phyloP scores from a whole-genome alignment of 768 basidiomycete species.

The Leucocoprinus birnbaumii region DNA sequence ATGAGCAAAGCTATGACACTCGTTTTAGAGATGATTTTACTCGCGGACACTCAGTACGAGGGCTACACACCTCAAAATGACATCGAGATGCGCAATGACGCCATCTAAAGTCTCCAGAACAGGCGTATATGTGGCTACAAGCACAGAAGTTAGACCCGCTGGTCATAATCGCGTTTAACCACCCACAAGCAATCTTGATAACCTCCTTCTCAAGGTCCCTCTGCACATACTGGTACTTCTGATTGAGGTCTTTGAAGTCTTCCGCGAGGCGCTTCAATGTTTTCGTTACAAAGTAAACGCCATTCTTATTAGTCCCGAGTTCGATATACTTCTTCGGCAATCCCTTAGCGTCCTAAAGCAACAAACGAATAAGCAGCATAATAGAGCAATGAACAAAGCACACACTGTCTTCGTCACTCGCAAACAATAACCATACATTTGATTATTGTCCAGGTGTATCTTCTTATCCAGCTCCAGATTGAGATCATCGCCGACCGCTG shows the following conservation, averaged over 20 bases:
- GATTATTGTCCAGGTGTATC: constrained; percentile 90
- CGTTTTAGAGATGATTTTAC: background rate
- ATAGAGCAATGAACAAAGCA: constrained; percentile 1
- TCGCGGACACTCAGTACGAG: background rate
- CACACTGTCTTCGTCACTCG: constrained; percentile 86
- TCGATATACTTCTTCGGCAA: constrained; percentile 78
- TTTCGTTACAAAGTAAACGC: constrained; percentile 85
- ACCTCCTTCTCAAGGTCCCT: constrained; percentile 87
- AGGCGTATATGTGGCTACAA: constrained; percentile 86
- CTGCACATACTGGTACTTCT: constrained; percentile 75
- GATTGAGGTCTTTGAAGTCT: constrained; percentile 65
- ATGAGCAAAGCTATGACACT: constrained; percentile 72
- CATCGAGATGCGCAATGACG: constrained; percentile 87
- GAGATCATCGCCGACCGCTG: constrained; percentile 62
- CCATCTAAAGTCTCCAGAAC: constrained; percentile 83
- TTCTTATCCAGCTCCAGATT: constrained; percentile 90
- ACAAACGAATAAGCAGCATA: background rate
- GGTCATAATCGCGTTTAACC: background rate
- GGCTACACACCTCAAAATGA: constrained; percentile 75
- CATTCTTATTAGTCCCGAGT: constrained; percentile 80
- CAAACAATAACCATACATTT: constrained; percentile 89
- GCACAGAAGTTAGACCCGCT: background rate
- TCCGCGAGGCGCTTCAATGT: constrained; percentile 68
- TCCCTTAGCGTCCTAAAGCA: constrained; percentile 69
- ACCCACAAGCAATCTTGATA: constrained; percentile 84